phyloP scores from a whole-genome alignment of 768 basidiomycete species.

The Cystobasidium onofrii region DNA sequence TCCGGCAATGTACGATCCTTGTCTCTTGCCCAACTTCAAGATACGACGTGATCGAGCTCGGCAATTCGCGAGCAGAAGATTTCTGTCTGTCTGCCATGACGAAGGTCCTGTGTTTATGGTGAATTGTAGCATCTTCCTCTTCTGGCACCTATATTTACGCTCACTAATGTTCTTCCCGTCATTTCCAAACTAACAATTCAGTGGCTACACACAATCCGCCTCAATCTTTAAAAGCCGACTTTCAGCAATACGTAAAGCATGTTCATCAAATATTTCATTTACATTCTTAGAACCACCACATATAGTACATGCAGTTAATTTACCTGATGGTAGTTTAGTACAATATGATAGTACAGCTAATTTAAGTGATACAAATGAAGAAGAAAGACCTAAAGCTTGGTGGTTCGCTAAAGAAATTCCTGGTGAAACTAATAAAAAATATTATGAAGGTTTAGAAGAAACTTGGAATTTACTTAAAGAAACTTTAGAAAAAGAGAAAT shows the following conservation, averaged over 20 bases:
- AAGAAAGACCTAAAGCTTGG: constrained; percentile 22
- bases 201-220: constrained; percentile 30
- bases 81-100: background rate
- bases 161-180: background rate
- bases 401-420: constrained; percentile 22
- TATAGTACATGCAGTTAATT: constrained; percentile 21
- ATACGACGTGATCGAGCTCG: background rate
- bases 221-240: constrained; percentile 27
- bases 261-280: constrained; percentile 3
- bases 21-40: background rate
- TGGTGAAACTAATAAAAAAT: background rate
- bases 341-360: constrained; percentile 20
- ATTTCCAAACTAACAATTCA: background rate
- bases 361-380: background rate
- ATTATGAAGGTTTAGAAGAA: constrained; percentile 23
- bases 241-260: constrained; percentile 16
- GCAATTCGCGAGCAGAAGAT: background rate
- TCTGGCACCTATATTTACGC: background rate
- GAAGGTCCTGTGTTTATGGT: constrained; percentile 29
- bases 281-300: constrained; percentile 22
- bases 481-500: constrained; percentile 18
- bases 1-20: background rate
- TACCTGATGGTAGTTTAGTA: constrained; percentile 21
- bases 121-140: background rate
- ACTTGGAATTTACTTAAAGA: constrained; percentile 24